phyloP scores from a whole-genome alignment of 441 rosid genomes.

The Brassica balearica region DNA sequence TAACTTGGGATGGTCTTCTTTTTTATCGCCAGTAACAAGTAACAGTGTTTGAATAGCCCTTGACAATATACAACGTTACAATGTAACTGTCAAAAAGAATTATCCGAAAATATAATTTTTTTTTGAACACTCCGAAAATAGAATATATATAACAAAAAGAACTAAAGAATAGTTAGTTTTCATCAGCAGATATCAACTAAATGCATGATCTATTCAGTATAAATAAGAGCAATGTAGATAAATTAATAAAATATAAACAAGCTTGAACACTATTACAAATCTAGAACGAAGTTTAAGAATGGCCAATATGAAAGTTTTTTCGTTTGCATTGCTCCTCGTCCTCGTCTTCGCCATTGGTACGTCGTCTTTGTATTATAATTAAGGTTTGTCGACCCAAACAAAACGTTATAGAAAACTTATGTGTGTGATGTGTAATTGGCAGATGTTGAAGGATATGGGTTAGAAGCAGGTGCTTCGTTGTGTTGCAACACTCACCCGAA shows the following conservation, averaged over 20 bases:
- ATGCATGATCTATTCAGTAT: background rate
- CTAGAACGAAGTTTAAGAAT: slow-evolving; percentile 1
- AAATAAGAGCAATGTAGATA: background rate
- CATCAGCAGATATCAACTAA: background rate
- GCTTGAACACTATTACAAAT: slow-evolving; percentile 6
- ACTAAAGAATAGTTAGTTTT: background rate
- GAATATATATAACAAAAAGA: background rate
- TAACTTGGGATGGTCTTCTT: slow-evolving; percentile 3
- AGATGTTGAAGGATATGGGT: slow-evolving; percentile 21
- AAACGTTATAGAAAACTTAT: background rate
- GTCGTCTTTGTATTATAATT: slow-evolving; percentile 2
- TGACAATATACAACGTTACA: background rate
- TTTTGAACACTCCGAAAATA: background rate
- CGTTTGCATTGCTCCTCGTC: slow-evolving; percentile 25
- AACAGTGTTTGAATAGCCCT: background rate
- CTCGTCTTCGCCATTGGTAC: slow-evolving; percentile 19
- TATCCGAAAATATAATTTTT: background rate
- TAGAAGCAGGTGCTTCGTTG: slow-evolving; percentile 14
- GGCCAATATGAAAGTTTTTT: slow-evolving; percentile 24
- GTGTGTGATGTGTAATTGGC: background rate
- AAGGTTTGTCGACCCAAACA: background rate
- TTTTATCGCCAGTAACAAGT: slow-evolving; percentile 7
- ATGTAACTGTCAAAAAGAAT: background rate
- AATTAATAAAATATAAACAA: background rate
- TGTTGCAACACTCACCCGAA: slow-evolving; percentile 36